Base-by-base conservation (phyloP, 2,329 filamentous ascomycete genomes). In the Celoporthe dispersa region DNA sequence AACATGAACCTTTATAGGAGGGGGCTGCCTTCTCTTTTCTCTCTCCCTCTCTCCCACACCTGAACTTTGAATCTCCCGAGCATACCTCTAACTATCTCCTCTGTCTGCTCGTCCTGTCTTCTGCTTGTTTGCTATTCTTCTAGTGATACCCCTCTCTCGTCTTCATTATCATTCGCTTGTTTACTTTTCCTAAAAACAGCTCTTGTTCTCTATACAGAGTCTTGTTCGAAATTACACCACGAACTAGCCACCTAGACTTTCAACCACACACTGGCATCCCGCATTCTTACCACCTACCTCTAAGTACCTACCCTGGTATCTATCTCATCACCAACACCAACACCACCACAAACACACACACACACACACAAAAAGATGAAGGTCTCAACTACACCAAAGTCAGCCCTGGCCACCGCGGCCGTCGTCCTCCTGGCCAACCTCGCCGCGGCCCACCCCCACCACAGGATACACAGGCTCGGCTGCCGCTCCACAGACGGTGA, bases 371-470 rank as follows among this genome's bases (percentile, higher is more conserved):
- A 31, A 22, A n/a, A n/a, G n/a, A 67, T 61, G 57, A 67, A 22
- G 35, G 2, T 61, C 2, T 37, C 55, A 61, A 51, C 4, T 31
- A 37, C 59, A 7, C 28, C 35, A 57, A 48, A 28, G 6, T 33
- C 64, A 6, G 9, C 31, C 25, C 22, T 53, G 39, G 48, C 64
- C 25, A 19, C 64, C 14, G 14, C 25, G 22, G 41, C n/a, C 33
- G 28, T 28, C 35, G 1, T 61, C 19, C 57, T 67, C 28, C 3
- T 67, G 57, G 28, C 44, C 44, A 48, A 57, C 11, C 22, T 61
- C 9, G 66, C 55, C n/a, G 28, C 55, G n/a, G 66, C 66, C 16
- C 57, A 67, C 19, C 66, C 66, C 28, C 31, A 61, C 28, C 35
- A 67, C 55, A 44, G 41, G 22, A 61, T 37, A 35, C 31, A 61